Base-by-base conservation (phyloP, 2,329 filamentous ascomycete species). In the Emergomyces pasteurianus region DNA sequence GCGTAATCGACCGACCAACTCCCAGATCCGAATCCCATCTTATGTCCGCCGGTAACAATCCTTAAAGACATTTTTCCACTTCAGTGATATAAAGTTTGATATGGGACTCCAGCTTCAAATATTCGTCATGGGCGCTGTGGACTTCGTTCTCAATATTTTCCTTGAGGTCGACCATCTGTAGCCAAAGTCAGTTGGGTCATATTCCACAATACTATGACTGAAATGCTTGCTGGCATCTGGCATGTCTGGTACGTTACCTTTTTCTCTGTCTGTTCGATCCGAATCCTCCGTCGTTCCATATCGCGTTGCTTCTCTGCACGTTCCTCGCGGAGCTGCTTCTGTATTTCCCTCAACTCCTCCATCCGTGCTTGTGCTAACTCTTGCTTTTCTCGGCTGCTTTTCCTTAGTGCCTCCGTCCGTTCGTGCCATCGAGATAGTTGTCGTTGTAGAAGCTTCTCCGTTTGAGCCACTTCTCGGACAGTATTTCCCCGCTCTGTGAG, bases 261-360 rank as follows among this genome's bases (percentile, higher is more conserved):
- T 79, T 97, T 97, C 82, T 97, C 92, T 9, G 90, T 96, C 78
- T 96, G 91, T 76, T 99, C 94, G 65, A 99, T 97, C 63, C 92
- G 81, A n/a, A 96, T 90, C 67, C 89, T 85, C 68, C 92, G 82
- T 71, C 88, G 86, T 79, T 99, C 94, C 78, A 97, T 95, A 70
- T 97, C 92, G 61, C 90, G 87, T 40, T 87, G 87, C 76, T 95
- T 95, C 60, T 94, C 90, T 1, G 83, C 83, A 64, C 92, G 82
- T 79, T 99, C 92, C 70, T 92, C 88, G 0, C 87, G 88, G 63
- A 97, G 78, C 71, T 86, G 85, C 69, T 85, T 85, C 74, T 99
- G 92, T 54, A 91, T 83, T 3, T 82, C 84, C 60, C 89, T 82
- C 60, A 99, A 79, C 74, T 94, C 89, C 69, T 96, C 90, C 92